phyloP scores from a whole-genome alignment of 2,329 filamentous ascomycete species.

The Fusarium sarcochroum region DNA sequence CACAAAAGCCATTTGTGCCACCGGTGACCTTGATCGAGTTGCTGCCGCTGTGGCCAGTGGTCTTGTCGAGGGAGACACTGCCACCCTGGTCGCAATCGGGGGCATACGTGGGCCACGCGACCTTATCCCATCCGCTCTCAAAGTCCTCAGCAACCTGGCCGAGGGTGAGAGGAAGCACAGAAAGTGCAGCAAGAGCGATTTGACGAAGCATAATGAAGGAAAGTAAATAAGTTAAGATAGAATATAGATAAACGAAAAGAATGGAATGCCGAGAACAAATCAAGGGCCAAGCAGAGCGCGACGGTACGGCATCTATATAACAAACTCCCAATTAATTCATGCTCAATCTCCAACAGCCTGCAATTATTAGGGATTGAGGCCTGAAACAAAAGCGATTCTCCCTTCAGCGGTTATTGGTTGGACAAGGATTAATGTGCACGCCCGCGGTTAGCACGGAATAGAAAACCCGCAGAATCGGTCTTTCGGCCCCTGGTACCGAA shows the following conservation, averaged over 20 bases:
- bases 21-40: slow-evolving; percentile 68
- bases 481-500: slow-evolving; percentile 19
- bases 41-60: slow-evolving; percentile 68
- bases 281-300: slow-evolving; percentile 18
- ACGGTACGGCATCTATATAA: slow-evolving; percentile 21
- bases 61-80: slow-evolving; percentile 68
- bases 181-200: slow-evolving; percentile 60
- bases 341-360: not conserved
- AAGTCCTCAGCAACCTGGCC: slow-evolving; percentile 70
- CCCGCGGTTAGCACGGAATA: slow-evolving; percentile 29
- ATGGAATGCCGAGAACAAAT: slow-evolving; percentile 2
- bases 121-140: slow-evolving; percentile 69
- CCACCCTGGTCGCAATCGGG: slow-evolving; percentile 72
- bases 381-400: slow-evolving; percentile 30
- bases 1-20: slow-evolving; percentile 66
- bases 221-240: not conserved
- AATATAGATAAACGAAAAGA: slow-evolving; percentile 15
- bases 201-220: slow-evolving; percentile 50
- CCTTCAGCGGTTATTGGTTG: slow-evolving; percentile 4
- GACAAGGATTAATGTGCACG: not conserved
- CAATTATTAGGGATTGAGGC: slow-evolving; percentile 25
- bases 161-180: slow-evolving; percentile 62
- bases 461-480: slow-evolving; percentile 26
- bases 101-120: slow-evolving; percentile 71
- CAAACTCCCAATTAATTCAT: not conserved